Evolutionary conservation across 2,329 filamentous ascomycete genomes (phyloP).

Genomic region (Aspergillus ruber): DNA sequence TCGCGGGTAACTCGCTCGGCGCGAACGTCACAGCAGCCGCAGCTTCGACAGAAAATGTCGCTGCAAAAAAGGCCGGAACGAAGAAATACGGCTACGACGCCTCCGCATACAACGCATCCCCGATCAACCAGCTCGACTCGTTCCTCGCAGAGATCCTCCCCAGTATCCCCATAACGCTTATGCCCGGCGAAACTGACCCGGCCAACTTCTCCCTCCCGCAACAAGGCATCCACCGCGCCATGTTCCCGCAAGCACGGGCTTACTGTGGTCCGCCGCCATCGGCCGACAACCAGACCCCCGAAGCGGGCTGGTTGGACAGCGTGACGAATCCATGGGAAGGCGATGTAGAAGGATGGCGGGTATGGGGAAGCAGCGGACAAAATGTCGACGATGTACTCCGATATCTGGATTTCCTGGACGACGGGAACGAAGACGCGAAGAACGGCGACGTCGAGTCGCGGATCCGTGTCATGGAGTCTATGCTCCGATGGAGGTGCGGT

Average conservation of each 20-base stretch:
- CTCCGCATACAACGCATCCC: slow-evolving; percentile 76
- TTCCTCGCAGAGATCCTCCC: slow-evolving; percentile 78
- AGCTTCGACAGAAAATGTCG: slow-evolving; percentile 34
- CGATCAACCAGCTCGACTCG: slow-evolving; percentile 74
- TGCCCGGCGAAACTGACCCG: slow-evolving; percentile 78
- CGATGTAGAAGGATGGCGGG: slow-evolving; percentile 80
- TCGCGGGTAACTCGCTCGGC: slow-evolving; percentile 81
- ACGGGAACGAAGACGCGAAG: slow-evolving; percentile 20
- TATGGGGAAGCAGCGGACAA: slow-evolving; percentile 83
- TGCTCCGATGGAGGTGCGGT: slow-evolving; percentile 83
- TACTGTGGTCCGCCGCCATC: slow-evolving; percentile 48
- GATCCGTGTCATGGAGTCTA: slow-evolving; percentile 85
- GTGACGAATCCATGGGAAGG: slow-evolving; percentile 93
- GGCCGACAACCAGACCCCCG: slow-evolving; percentile 26
- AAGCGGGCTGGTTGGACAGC: slow-evolving; percentile 72
- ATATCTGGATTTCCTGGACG: slow-evolving; percentile 59
- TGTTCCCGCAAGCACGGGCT: slow-evolving; percentile 70
- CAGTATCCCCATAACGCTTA: slow-evolving; percentile 77
- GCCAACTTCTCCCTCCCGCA: slow-evolving; percentile 87
- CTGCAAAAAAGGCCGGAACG: slow-evolving; percentile 40
- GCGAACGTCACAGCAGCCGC: slow-evolving; percentile 29
- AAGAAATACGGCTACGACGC: slow-evolving; percentile 96
- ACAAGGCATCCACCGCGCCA: slow-evolving; percentile 84
- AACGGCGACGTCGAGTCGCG: slow-evolving; percentile 56
- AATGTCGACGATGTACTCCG: slow-evolving; percentile 91